Percentiles rank a stretch among this genome's conserved stretches.
Conservation (phyloP, 768 basidiomycete species). For the Russula olivacea region DNA sequence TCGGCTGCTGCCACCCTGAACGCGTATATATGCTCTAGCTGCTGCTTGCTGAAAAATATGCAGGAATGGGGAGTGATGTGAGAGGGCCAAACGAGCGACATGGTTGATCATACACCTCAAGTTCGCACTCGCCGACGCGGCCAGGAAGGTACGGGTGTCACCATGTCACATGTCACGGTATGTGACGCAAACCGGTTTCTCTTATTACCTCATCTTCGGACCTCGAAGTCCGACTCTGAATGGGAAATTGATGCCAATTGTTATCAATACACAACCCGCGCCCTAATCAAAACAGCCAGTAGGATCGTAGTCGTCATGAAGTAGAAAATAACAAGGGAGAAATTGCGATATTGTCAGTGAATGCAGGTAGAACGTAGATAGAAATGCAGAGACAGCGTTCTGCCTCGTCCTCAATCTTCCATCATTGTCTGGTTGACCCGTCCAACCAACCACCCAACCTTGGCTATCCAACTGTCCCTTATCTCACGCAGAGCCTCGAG, state of each 20-base stretch:
- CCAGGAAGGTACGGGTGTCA: no score
- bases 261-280: slow-evolving; percentile 18
- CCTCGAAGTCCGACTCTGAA: background rate
- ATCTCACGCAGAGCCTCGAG: slow-evolving; percentile 40
- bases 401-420: slow-evolving; percentile 28
- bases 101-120: slow-evolving; percentile 35
- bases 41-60: slow-evolving; percentile 45
- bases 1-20: background rate
- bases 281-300: slow-evolving; percentile 21
- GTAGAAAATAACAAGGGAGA: slow-evolving; percentile 16
- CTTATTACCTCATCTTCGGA: no score
- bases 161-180: no score
- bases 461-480: slow-evolving; percentile 62
- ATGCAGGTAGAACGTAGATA: slow-evolving; percentile 16
- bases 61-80: slow-evolving; percentile 32
- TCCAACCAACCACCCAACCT: slow-evolving; percentile 77
- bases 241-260: background rate
- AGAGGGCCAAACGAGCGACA: slow-evolving; percentile 31
- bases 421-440: slow-evolving; percentile 33
- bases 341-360: slow-evolving; percentile 19
- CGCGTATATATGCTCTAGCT: slow-evolving; percentile 43
- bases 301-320: slow-evolving; percentile 16
- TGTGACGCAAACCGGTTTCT: slow-evolving; percentile 1
- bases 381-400: slow-evolving; percentile 15
- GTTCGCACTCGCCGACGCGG: no score